Evolutionary conservation across 768 basidiomycete species (phyloP), one percentile per base, ranked within the genome.

Genomic region (Leccinum barrowsii): DNA sequence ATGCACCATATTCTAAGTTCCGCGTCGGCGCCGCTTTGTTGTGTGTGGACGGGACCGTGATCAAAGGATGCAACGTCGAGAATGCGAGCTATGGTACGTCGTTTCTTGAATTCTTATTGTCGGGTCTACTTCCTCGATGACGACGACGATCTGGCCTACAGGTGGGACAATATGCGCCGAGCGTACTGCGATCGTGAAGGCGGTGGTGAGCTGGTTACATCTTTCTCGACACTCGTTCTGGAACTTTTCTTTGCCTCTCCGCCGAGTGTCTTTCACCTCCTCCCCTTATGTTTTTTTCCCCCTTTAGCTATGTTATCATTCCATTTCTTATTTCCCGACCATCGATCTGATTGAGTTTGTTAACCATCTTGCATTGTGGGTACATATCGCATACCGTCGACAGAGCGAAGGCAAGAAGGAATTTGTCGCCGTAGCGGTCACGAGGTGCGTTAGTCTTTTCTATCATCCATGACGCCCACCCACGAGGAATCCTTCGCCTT

Each of bases 151-250:
- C 4, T 19, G n/a, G 11, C 5, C 42, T 5, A 8, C 58, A 94
- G 94, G 94, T 5, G 92, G 83, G 1, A 83, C 90, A 0, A 95
- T 98, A 59, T 98, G 96, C 63, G 96, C 96, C 0, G 96, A 99
- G 70, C 79, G 95, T 30, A 98, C 96, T 0, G 95, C 95, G 0
- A 78, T 99, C 55, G 89, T 94, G n/a, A 97, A 97, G 72, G 95
- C 93, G 26, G 85, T 89, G 21, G 94, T 95, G 61, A 73, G 91
- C 54, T 7, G 2, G 10, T 46, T 4, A 10, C 22, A 8, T 42
- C 17, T 51, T 47, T 34, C 50, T 3, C 34, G n/a, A 19, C 19
- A 19, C 42, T 19, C 42, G 11, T 44, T 19, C 42, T 8, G n/a
- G n/a, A 44, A 19, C 42, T 44, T 44, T 19, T n/a, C 5, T 19